These are phyloP conservation scores for Diaporthe destruens DNA, from an alignment of 2,329 filamentous ascomycete genomes.

Conservation along the genomic window DNA sequence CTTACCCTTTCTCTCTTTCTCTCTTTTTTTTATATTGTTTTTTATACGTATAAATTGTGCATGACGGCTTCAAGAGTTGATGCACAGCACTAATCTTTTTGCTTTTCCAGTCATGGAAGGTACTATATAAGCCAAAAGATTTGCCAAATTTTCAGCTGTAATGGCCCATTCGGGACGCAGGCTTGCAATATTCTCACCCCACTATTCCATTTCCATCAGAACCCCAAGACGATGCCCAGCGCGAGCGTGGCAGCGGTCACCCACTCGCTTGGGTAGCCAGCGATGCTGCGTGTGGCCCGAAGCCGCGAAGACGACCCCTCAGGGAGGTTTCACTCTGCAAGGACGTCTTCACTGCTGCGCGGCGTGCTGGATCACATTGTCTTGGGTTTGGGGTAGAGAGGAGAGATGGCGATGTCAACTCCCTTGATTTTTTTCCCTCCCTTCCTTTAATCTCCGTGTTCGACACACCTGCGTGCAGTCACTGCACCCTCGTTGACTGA, in stretches of 20 bases:
- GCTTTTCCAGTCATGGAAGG: fast-evolving
- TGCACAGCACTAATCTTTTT: no score
- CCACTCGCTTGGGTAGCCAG: constrained; percentile 77
- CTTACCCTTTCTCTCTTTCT: no score
- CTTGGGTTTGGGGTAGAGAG: constrained; percentile 68
- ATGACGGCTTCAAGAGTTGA: not conserved
- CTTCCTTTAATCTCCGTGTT: no score
- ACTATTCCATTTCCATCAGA: constrained; percentile 68
- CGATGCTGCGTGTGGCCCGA: constrained; percentile 73
- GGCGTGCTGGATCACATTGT: constrained; percentile 77
- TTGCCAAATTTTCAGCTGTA: constrained; percentile 62
- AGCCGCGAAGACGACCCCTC: constrained; percentile 78
- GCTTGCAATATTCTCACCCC: constrained; percentile 63
- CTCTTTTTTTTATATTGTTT: no score
- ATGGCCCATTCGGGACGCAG: constrained; percentile 71
- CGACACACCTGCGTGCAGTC: no score
- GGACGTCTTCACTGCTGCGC: constrained; percentile 77
- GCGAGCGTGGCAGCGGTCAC: constrained; percentile 75
- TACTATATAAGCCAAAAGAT: constrained; percentile 37
- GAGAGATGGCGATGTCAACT: constrained; percentile 69
- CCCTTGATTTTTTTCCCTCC: constrained; percentile 50
- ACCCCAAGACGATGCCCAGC: constrained; percentile 72
- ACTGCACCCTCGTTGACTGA: no score
- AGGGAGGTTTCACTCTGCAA: constrained; percentile 81
- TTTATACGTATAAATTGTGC: no score